Evolutionary conservation across 768 basidiomycete species (phyloP), one percentile per base, ranked within the genome.

Genomic region (Psilocybe tampanensis): DNA sequence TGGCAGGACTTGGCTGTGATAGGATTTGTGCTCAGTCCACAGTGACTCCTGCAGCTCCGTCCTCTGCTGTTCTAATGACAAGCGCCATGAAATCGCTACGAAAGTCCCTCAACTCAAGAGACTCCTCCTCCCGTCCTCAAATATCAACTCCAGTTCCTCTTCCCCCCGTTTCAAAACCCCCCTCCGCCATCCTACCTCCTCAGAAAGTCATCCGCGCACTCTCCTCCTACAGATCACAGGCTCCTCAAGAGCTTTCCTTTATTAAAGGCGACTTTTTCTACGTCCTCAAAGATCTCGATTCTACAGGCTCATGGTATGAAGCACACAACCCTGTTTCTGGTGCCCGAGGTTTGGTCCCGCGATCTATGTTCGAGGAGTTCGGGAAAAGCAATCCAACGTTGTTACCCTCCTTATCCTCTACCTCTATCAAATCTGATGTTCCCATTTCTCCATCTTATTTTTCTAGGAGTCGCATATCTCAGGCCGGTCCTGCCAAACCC

Each of bases 251-350:
- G 63, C 86, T 99, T 42, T 84, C 91, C 26, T 98, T 98, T 72
- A 78, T 84, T 62, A 90, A 91, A 74, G 97, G 97, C 60, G 97
- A 99, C 76, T 97, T 98, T 76, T 98, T 98, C 80, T 92, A 98
- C 73, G 96, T 98, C 48, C 80, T 93, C 33, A 85, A 84, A 56
- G 94, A 97, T 65, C 74, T 82, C 17, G 80, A 85, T 47, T 65
- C 74, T 41, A 68, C 77, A 18, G 80, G 77, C 2, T 73, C 76
- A 44, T 98, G 90, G 88, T 99, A 94, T 67, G 92, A 98, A 70
- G 97, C 94, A 3, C 87, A 95, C 69, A 98, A 99, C 69, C 97
- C 96, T 12, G 81, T 94, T 60, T 87, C 89, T 15, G 92, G 94
- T 23, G 88, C 95, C 9, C 84, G 96, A 59, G 97, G 97, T 8